Evolutionary conservation across 768 basidiomycete species (phyloP).

Genomic region (Rhodotorula graminis): DNA sequence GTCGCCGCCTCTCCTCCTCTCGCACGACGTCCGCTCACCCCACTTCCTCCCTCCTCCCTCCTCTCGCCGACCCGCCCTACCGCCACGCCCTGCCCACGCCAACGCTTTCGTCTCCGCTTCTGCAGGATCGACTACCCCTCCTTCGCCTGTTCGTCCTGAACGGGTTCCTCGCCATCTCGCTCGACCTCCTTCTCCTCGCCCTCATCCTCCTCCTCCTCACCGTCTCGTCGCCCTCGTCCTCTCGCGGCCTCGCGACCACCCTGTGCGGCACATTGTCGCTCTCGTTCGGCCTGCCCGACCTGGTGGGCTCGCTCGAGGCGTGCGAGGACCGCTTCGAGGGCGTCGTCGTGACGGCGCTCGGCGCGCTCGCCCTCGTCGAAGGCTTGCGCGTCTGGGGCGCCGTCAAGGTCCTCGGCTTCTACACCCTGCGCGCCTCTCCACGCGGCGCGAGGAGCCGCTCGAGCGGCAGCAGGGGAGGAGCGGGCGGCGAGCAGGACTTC

Average conservation of each 20-base stretch:
- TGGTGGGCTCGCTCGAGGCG: constrained; percentile 25
- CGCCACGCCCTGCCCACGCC: too few relatives aligned
- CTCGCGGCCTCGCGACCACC: constrained; percentile 13
- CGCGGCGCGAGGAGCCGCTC: not conserved
- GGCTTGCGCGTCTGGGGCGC: constrained; percentile 3
- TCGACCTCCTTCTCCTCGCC: constrained; percentile 17
- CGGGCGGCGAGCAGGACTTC: not conserved
- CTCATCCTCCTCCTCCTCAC: constrained; percentile 11
- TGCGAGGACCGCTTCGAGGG: constrained; percentile 33
- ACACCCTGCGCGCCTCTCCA: not conserved
- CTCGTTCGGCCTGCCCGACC: constrained; percentile 9
- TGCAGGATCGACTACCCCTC: constrained; percentile 12
- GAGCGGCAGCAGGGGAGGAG: not conserved
- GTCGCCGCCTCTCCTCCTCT: too few relatives aligned
- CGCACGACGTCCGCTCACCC: not conserved
- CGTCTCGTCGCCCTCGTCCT: constrained; percentile 1
- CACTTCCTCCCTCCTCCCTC: not conserved
- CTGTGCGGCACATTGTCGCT: constrained; percentile 16
- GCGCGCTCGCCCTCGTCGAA: constrained; percentile 1
- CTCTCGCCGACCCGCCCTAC: too few relatives aligned
- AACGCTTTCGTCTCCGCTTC: too few relatives aligned
- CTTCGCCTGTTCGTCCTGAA: constrained; percentile 23
- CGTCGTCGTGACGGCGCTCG: not conserved
- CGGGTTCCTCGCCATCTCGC: constrained; percentile 19
- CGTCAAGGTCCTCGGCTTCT: constrained; percentile 8